These are phyloP conservation scores for Alternaria novae-zelandiae DNA, from an alignment of 2,329 filamentous ascomycete genomes.

Conservation along the genomic window DNA sequence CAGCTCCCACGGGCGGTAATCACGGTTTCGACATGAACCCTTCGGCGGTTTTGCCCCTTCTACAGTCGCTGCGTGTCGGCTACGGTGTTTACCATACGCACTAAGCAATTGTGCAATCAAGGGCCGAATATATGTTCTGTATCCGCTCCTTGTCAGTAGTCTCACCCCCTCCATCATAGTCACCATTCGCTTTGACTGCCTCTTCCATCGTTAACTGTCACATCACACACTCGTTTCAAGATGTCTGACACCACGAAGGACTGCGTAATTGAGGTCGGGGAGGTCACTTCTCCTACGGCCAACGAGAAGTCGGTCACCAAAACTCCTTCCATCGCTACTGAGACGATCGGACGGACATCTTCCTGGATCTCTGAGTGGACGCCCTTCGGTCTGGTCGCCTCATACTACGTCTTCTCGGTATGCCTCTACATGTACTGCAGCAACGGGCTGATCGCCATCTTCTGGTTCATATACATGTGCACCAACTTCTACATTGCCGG, in stretches of 20 bases:
- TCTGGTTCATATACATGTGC: conserved; percentile 55
- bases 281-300: conserved; percentile 15
- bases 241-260: conserved; percentile 31
- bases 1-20: conserved; percentile 2
- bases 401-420: conserved; percentile 52
- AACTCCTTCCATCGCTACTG: conserved; percentile 4
- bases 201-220: conserved; percentile 8
- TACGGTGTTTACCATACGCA: conserved; percentile 3
- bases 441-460: conserved; percentile 46
- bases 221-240: conserved; percentile 21
- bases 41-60: conserved; percentile 4
- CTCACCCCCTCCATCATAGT: conserved; percentile 13
- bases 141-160: conserved; percentile 1
- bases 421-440: conserved; percentile 52
- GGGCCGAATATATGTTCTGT: conserved; percentile 9
- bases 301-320: conserved; percentile 10
- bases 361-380: conserved; percentile 50
- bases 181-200: conserved; percentile 33
- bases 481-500: conserved; percentile 55
- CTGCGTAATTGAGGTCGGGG: conserved; percentile 33
- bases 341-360: conserved; percentile 23
- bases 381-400: conserved; percentile 50
- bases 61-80: not conserved
- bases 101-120: not conserved
- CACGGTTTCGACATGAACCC: conserved; percentile 9